Evolutionary conservation across 73 alveolate genomes (phyloP).

Genomic region (Paramecium primaurelia): DNA sequence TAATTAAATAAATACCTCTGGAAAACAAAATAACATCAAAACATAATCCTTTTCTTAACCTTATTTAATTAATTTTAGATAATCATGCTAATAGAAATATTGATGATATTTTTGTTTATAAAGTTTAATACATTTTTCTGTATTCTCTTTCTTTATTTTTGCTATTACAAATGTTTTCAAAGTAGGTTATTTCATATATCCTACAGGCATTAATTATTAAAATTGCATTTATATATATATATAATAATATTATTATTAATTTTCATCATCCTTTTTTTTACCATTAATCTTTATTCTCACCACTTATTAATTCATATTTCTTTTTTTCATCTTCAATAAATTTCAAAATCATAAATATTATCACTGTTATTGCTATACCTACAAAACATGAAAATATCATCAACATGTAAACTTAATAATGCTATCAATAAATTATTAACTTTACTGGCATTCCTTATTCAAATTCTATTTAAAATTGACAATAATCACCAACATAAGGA

Average conservation of each 20-base stretch:
- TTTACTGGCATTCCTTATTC: slow-evolving; percentile 13
- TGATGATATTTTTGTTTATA: not conserved
- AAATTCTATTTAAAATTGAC: not conserved
- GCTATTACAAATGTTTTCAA: slow-evolving; percentile 1
- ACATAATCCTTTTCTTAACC: not conserved
- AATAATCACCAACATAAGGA: slow-evolving; percentile 40
- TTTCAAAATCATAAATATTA: not conserved
- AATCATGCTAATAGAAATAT: not conserved
- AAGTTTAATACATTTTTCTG: not conserved
- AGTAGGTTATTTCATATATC: not conserved
- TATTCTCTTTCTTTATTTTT: not conserved
- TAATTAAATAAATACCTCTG: not conserved
- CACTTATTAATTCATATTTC: slow-evolving; percentile 38
- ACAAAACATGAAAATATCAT: not conserved
- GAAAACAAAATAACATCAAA: not conserved
- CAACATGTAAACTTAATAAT: slow-evolving; percentile 17
- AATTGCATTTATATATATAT: not conserved
- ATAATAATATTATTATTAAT: not conserved
- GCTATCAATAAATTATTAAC: not conserved
- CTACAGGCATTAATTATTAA: not conserved
- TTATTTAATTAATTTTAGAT: not conserved
- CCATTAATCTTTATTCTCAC: not conserved
- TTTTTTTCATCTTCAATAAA: not conserved
- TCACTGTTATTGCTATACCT: not conserved
- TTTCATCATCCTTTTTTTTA: not conserved